Conservation (phyloP, 495 filamentous ascomycete species). For the Staphylotrichum longicolle region DNA sequence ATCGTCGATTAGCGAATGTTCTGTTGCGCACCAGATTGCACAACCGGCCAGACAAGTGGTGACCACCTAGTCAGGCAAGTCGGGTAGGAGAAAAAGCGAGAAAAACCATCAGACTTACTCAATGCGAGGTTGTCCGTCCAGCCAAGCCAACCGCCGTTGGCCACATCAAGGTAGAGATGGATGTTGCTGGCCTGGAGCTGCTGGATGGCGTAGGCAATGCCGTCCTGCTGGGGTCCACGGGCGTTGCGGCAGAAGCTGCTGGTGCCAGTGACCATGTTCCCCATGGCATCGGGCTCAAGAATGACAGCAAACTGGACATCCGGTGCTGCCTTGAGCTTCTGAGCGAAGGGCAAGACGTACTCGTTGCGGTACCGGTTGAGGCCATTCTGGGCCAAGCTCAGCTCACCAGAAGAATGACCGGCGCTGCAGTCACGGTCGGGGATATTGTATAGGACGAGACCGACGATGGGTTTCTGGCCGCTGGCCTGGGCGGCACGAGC, state of each 20-base stretch:
- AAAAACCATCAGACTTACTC: slow-evolving; percentile 25
- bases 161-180: slow-evolving; percentile 62
- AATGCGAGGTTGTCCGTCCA: slow-evolving; percentile 45
- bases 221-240: slow-evolving; percentile 47
- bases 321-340: slow-evolving; percentile 26
- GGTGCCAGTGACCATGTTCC: slow-evolving; percentile 61
- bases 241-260: slow-evolving; percentile 56
- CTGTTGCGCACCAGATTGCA: background rate
- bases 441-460: slow-evolving; percentile 63
- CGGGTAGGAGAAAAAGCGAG: background rate
- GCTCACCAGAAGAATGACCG: slow-evolving; percentile 59
- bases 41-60: too few relatives aligned
- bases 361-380: too few relatives aligned
- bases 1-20: slow-evolving; percentile 27
- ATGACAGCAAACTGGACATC: slow-evolving; percentile 41
- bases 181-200: slow-evolving; percentile 57
- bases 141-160: slow-evolving; percentile 68
- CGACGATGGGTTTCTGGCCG: slow-evolving; percentile 42
- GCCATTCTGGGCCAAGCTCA: slow-evolving; percentile 34
- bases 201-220: slow-evolving; percentile 57
- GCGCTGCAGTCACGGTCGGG: slow-evolving; percentile 64
- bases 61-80: too few relatives aligned
- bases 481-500: slow-evolving; percentile 24
- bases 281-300: slow-evolving; percentile 60
- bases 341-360: slow-evolving; percentile 52